Evolutionary conservation across 345 rosid species (phyloP).

Genomic region (Arabidopsis suecica): DNA sequence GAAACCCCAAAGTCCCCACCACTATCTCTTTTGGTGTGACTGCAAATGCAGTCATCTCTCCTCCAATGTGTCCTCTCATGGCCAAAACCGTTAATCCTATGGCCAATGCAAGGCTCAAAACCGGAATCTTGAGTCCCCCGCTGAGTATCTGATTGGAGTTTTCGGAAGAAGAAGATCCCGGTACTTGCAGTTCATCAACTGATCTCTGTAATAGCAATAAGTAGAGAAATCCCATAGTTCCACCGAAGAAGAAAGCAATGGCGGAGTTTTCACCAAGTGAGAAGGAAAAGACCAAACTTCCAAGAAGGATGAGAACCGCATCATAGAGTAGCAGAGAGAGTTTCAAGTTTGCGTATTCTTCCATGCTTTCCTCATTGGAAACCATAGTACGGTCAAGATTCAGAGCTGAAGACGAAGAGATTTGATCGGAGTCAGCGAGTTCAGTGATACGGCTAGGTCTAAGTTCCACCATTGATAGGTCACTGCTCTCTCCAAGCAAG

Average conservation of each 20-base stretch:
- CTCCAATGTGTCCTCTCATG: constrained; percentile 51
- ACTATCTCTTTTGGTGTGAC: constrained; percentile 73
- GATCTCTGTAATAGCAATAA: constrained; percentile 74
- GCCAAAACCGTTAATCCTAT: constrained; percentile 53
- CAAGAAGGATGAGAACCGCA: constrained; percentile 52
- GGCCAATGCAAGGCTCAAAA: constrained; percentile 54
- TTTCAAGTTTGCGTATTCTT: constrained; percentile 79
- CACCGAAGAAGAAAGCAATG: constrained; percentile 74
- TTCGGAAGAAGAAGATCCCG: constrained; percentile 46
- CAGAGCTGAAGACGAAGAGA: constrained; percentile 40
- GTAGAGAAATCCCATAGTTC: constrained; percentile 70
- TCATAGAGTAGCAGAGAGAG: constrained; percentile 62
- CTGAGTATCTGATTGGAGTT: constrained; percentile 37
- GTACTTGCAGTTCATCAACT: constrained; percentile 65
- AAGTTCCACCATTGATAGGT: constrained; percentile 73
- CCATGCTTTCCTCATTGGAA: constrained; percentile 82
- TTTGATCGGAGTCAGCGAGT: constrained; percentile 47
- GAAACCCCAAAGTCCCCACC: constrained; percentile 79
- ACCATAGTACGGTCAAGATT: constrained; percentile 14
- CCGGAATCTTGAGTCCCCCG: constrained; percentile 54
- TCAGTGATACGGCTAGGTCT: constrained; percentile 56
- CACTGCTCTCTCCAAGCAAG: constrained; percentile 74
- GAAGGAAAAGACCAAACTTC: constrained; percentile 53
- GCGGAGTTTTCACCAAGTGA: constrained; percentile 57
- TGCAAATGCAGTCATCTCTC: constrained; percentile 41